Percentiles rank a stretch among this genome's conserved stretches.
Evolutionary conservation across 306 rosid species (phyloP).

Genomic region (Medicago arabica): DNA sequence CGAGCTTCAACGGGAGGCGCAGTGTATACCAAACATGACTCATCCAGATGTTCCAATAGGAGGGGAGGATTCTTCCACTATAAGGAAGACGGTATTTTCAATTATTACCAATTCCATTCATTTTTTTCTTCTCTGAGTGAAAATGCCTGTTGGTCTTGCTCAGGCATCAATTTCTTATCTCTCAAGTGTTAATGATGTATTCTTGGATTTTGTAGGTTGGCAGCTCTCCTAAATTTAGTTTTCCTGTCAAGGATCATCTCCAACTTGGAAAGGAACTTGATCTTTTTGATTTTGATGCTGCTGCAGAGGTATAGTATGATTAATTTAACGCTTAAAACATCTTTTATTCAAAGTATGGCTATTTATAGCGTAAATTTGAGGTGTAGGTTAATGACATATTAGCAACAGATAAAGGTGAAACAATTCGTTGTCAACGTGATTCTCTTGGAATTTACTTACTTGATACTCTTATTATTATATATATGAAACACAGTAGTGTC

Average conservation of each 20-base stretch:
- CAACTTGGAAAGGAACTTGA: conserved; percentile 88
- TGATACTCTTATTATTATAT: conserved; percentile 2
- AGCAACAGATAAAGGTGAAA: conserved; percentile 31
- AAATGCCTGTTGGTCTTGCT: conserved; percentile 32
- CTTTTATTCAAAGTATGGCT: conserved; percentile 23
- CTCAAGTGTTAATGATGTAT: conserved; percentile 29
- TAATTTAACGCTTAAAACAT: conserved; percentile 43
- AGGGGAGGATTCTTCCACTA: conserved; percentile 74
- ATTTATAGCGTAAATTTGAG: conserved; percentile 6
- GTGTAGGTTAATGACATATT: conserved; percentile 15
- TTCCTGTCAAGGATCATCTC: conserved; percentile 87
- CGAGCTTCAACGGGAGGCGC: conserved; percentile 90
- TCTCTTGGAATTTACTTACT: conserved; percentile 22
- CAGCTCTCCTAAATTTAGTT: conserved; percentile 63
- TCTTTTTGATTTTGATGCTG: conserved; percentile 94
- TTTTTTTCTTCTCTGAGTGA: conserved; percentile 2
- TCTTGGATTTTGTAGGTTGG: conserved; percentile 64
- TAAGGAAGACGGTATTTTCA: conserved; percentile 67
- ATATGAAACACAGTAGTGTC: background rate
- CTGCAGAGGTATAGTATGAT: conserved; percentile 79
- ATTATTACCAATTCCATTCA: conserved; percentile 16
- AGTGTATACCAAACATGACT: conserved; percentile 81
- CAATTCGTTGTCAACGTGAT: background rate
- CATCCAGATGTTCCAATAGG: conserved; percentile 95
- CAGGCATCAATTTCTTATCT: conserved; percentile 16